Evolutionary conservation across 176 grass and related monocot species (phyloP).

Genomic region (Leersia perrieri): DNA sequence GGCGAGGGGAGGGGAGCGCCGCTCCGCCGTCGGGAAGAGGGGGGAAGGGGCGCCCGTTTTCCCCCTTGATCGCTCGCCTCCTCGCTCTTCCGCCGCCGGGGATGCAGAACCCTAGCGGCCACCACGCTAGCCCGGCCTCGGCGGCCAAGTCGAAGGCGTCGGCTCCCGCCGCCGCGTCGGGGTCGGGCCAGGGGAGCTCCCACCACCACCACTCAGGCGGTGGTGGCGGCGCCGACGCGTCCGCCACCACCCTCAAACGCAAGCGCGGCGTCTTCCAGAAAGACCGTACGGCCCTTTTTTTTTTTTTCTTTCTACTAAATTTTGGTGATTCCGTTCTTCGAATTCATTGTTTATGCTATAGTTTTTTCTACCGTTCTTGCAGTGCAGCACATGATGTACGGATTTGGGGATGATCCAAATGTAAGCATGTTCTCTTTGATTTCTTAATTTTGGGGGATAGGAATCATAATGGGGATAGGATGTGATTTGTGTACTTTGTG

Average conservation of each 20-base stretch:
- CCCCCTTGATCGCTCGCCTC: neutral
- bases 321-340: neutral
- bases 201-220: slow-evolving; percentile 31
- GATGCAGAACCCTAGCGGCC: slow-evolving; percentile 43
- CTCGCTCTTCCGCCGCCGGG: too few species aligned
- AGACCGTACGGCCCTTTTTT: slow-evolving; percentile 59
- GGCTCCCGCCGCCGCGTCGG: slow-evolving; percentile 13
- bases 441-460: neutral
- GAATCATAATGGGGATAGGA: neutral
- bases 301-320: too few species aligned
- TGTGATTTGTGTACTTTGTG: neutral
- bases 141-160: slow-evolving; percentile 35
- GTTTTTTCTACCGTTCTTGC: slow-evolving; percentile 20
- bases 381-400: slow-evolving; percentile 99
- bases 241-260: slow-evolving; percentile 68
- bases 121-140: slow-evolving; percentile 1
- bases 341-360: neutral
- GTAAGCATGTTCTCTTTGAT: slow-evolving; percentile 38
- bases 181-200: slow-evolving; percentile 13
- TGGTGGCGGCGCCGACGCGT: slow-evolving; percentile 26
- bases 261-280: slow-evolving; percentile 92
- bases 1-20: too few species aligned
- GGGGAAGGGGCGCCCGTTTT: neutral
- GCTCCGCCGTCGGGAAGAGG: neutral
- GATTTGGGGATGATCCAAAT: slow-evolving; percentile 93